Evolutionary conservation across 73 alveolate genomes (phyloP), one percentile per base, ranked within the genome.

Genomic region (Durusdinium trenchii): DNA sequence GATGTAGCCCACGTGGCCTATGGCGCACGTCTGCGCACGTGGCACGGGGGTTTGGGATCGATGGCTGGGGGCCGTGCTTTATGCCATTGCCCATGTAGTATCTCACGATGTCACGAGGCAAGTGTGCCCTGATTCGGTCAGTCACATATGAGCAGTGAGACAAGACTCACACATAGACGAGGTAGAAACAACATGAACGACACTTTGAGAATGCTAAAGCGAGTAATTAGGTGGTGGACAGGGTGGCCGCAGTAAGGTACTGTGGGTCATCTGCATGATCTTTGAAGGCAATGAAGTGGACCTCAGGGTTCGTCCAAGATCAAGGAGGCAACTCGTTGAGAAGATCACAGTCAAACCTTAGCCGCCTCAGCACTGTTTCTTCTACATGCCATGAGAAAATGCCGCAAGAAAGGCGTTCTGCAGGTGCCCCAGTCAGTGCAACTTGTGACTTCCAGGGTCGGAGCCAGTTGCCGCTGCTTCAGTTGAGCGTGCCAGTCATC

Each of bases 201-300:
- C 6, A 23, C 36, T 38, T 4, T 64, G 79, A 1, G 46, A 64
- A 64, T 18, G 43, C n/a, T 62, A 60, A 23, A 60, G 30, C 73
- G 18, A 23, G 73, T 60, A 23, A 23, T 60, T 62, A 36, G n/a
- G 89, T 20, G 60, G 6, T 16, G 54, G 90, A 89, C 98, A 91
- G 98, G 36, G 98, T 91, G 60, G 98, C 98, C 16, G 98, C 98
- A 16, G 98, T 62, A 87, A 91, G 42, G 69, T 91, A 47, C 60
- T 57, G 69, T 28, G 98, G 98, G 85, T 91, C 98, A n/a, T 91
- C 98, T 32, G 98, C 98, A 57, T 91, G 98, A 50, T 91, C 98
- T 36, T 91, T 91, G 89, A 91, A 91, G 57, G 98, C 98, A 50
- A 91, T 91, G 78, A 91, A 91, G 57, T 91, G 98, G n/a, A 91